Evolutionary conservation across 805 yeast species (phyloP).

Genomic region (Spathaspora gorwiae): DNA sequence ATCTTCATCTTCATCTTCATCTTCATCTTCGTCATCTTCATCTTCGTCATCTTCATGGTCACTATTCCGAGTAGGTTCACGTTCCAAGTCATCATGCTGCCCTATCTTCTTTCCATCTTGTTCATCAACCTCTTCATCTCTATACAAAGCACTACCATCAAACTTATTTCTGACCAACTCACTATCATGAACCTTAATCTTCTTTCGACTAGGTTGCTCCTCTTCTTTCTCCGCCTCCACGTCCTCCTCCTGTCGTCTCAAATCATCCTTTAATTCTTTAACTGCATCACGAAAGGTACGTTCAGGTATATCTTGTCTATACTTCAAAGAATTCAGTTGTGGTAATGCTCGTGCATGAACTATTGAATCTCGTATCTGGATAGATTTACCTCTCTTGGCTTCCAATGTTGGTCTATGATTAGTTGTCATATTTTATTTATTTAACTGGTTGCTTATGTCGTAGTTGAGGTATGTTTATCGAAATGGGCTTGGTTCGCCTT

Average conservation of each 20-base stretch:
- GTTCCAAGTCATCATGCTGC: neutral
- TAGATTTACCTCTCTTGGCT: constrained; percentile 28
- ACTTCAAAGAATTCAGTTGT: constrained; percentile 24
- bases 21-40: neutral
- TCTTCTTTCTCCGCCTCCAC: neutral
- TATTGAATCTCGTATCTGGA: constrained; percentile 23
- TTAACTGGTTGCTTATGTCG: too few species aligned
- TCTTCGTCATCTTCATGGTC: constrained; percentile 3
- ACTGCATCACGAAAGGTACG: constrained; percentile 11
- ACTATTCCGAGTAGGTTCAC: neutral
- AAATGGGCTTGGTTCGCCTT: too few species aligned
- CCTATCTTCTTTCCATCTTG: constrained; percentile 4
- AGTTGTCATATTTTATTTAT: constrained; percentile 30
- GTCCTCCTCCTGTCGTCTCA: constrained; percentile 5
- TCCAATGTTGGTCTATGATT: constrained; percentile 37
- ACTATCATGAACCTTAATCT: constrained; percentile 5
- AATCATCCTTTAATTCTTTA: constrained; percentile 18
- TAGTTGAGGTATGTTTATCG: too few species aligned
- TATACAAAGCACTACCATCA: neutral
- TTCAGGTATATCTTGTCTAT: constrained; percentile 20
- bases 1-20: neutral
- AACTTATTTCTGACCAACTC: neutral
- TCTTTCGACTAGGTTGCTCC: neutral
- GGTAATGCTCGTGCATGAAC: constrained; percentile 25
- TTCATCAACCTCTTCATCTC: neutral